phyloP scores from a whole-genome alignment of 129 eudicot species.

The Cynara cardunculus region DNA sequence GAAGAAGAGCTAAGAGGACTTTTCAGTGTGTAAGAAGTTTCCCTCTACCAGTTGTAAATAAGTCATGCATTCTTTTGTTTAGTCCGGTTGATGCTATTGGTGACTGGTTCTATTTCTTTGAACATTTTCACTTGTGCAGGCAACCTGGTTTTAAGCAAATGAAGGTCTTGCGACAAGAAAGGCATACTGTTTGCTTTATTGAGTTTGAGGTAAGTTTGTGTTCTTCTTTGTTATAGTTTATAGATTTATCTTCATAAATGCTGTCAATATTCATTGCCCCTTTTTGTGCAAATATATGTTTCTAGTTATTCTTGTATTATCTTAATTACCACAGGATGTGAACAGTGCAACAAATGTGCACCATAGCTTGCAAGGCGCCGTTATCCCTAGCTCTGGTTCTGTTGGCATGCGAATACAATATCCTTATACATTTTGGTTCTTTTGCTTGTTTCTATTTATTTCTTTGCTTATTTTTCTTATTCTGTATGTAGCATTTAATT shows the following conservation, averaged over 20 bases:
- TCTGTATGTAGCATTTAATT: not conserved
- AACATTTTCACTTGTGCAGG: constrained; percentile 36
- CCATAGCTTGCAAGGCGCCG: constrained; percentile 89
- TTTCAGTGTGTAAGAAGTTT: constrained; percentile 65
- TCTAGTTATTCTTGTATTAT: constrained; percentile 15
- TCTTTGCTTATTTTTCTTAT: not conserved
- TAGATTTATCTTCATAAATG: not conserved
- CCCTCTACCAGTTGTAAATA: constrained; percentile 8
- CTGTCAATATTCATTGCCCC: not conserved
- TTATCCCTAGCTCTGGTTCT: constrained; percentile 93
- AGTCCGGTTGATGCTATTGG: constrained; percentile 1
- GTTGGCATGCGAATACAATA: constrained; percentile 99
- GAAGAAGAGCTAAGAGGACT: constrained; percentile 97
- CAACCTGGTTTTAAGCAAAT: constrained; percentile 97
- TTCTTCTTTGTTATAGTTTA: not conserved
- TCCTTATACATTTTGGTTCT: constrained; percentile 44
- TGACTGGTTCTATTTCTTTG: constrained; percentile 6
- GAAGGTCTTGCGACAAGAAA: constrained; percentile 92
- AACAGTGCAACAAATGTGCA: constrained; percentile 91
- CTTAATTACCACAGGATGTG: constrained; percentile 66
- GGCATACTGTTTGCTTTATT: constrained; percentile 98
- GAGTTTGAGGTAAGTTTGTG: constrained; percentile 79
- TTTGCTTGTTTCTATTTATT: constrained; percentile 16
- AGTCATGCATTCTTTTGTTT: not conserved
- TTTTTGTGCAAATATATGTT: constrained; percentile 6